Evolutionary conservation across 2,329 filamentous ascomycete genomes (phyloP).

Genomic region (Neofusicoccum kwambonambiense): DNA sequence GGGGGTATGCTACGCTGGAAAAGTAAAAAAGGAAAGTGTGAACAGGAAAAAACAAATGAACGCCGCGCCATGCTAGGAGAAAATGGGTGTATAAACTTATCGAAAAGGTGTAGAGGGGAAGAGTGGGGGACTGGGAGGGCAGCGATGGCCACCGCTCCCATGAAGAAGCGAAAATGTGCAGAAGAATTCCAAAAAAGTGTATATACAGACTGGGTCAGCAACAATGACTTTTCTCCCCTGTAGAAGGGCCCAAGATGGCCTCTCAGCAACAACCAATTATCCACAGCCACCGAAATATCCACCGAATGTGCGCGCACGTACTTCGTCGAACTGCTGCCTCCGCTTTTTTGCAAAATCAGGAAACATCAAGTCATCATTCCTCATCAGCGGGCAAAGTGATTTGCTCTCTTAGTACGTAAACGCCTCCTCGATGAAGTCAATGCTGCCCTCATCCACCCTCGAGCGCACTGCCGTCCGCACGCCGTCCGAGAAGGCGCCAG

Average conservation of each 20-base stretch:
- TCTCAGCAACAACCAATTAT: not conserved
- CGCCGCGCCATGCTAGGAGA: not conserved
- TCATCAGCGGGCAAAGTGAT: not conserved
- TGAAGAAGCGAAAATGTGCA: not conserved
- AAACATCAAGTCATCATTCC: constrained; percentile 13
- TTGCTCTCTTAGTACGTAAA: constrained; percentile 56
- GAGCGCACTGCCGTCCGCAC: constrained; percentile 56
- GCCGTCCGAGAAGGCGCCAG: constrained; percentile 62
- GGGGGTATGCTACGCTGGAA: too few relatives aligned
- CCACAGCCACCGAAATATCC: not conserved
- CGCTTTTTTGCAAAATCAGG: constrained; percentile 9
- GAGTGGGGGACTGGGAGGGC: not conserved
- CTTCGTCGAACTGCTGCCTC: constrained; percentile 8
- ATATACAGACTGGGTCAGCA: not conserved
- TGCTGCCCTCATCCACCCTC: constrained; percentile 50
- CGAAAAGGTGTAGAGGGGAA: not conserved
- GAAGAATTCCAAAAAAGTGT: not conserved
- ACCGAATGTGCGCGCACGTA: not conserved
- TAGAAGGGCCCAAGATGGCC: too few relatives aligned
- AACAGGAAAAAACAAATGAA: not conserved
- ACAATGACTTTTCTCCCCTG: not conserved
- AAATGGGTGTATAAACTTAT: not conserved
- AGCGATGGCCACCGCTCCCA: too few relatives aligned
- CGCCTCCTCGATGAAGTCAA: constrained; percentile 65
- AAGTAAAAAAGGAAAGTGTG: too few relatives aligned